These are phyloP conservation scores for Trifolium dubium DNA, from an alignment of 306 rosid genomes.

Conservation along the genomic window DNA sequence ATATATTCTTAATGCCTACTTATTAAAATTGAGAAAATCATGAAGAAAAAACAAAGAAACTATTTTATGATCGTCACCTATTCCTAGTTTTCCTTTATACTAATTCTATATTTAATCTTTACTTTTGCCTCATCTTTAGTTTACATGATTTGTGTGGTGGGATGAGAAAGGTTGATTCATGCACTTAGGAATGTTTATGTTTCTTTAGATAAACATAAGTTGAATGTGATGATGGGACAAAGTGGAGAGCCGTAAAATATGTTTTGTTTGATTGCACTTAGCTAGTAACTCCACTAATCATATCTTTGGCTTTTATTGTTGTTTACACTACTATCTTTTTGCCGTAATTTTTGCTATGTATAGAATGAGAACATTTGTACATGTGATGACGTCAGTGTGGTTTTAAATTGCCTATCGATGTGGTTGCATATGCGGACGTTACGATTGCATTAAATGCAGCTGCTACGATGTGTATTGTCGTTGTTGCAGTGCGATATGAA, in stretches of 20 bases:
- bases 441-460: too few species aligned
- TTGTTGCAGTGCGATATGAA: too few species aligned
- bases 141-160: slow-evolving; percentile 55
- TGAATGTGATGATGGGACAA: slow-evolving; percentile 59
- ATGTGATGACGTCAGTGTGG: too few species aligned
- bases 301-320: slow-evolving; percentile 37
- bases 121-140: slow-evolving; percentile 54
- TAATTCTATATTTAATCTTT: slow-evolving; percentile 36
- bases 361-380: not conserved
- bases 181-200: slow-evolving; percentile 55
- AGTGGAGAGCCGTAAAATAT: slow-evolving; percentile 55
- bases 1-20: not conserved
- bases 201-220: slow-evolving; percentile 45
- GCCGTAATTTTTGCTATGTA: not conserved
- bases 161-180: slow-evolving; percentile 48
- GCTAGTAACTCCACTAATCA: slow-evolving; percentile 46
- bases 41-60: not conserved
- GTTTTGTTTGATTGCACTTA: slow-evolving; percentile 41
- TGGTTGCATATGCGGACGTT: too few species aligned
- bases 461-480: too few species aligned
- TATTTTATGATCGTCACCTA: slow-evolving; percentile 28
- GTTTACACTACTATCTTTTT: slow-evolving; percentile 16
- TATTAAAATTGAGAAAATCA: not conserved
- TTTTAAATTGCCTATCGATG: too few species aligned
- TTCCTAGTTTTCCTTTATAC: slow-evolving; percentile 24